Base-by-base conservation (phyloP, 805 yeast species). In the Pichia phayaonensis region DNA sequence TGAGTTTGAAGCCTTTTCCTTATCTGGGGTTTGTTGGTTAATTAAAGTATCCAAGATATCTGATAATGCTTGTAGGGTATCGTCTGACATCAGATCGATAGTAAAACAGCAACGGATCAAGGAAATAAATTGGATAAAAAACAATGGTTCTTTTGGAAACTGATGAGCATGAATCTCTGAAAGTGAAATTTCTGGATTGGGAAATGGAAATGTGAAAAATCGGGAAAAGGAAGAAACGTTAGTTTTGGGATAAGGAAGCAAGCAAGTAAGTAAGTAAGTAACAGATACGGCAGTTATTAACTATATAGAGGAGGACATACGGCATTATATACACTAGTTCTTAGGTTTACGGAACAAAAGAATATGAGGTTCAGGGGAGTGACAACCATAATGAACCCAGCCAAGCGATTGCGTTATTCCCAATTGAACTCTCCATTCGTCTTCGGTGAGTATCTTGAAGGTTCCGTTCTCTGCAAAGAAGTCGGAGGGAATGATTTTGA, bases 281-380 rank as follows among this genome's bases (percentile, higher is more conserved):
- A n/a, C n/a, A n/a, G n/a, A n/a, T n/a, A n/a, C n/a, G 27, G 5
- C 5, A 24, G 27, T 24, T 24, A 24, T 24, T 24, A 24, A 26
- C 11, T 3, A 10, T 26, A 10, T 26, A 11, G 11, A 10, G 8
- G 40, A 2, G 8, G 12, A 18, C 8, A 18, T 36, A 36, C 18
- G 21, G 24, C 2, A 21, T 8, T n/a, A 39, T 18, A 39, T 8
- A n/a, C 21, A n/a, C 15, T 34, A 51, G 26, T 60, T 54, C 46
- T 62, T 64, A 20, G 86, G 79, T 61, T 90, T 77, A 69, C 86
- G 85, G 71, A 94, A 94, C 54, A 94, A 74, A 54, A 94, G 72
- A 54, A 94, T 94, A 65, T 94, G 99, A 24, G 99, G 99, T 68
- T 94, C 99, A 42, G 99, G 99, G 1, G 98, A 86, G 66, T 94